Evolutionary conservation across 257 asterid genomes (phyloP), one percentile per base, ranked within the genome.

Genomic region (Solanum chmielewskii): DNA sequence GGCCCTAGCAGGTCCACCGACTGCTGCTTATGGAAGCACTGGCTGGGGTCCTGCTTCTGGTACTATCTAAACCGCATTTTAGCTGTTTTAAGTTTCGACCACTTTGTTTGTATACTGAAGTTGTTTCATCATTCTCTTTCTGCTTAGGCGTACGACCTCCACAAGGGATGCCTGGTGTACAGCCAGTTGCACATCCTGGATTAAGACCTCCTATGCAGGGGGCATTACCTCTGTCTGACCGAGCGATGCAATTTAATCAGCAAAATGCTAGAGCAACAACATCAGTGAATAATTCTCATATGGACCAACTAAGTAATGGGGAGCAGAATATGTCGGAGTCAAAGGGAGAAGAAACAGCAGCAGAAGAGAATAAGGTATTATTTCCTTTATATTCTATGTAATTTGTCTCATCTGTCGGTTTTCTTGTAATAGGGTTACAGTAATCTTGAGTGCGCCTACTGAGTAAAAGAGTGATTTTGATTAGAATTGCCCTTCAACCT

Each of bases 1-100:
- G 87, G 89, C 98, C 88, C 86, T 94, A 91, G 95, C 95, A 1
- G 99, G 99, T 87, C 98, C 98, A 44, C 98, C 98, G 47, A 81
- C 94, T 69, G 90, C 91, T 88, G 62, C 90, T 89, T 91, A 93
- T 86, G 98, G 95, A 87, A 89, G 87, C 88, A 80, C 90, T 84
- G 98, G 95, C 70, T 94, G 98, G 96, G 93, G 90, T 27, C 88
- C 90, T 86, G 59, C 93, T 87, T 66, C 96, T 90, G 98, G 98
- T 97, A 94, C 44, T 49, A 47, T 45, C 68, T 81, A 81, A 81
- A 29, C 69, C 5, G 7, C 83, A 85, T 66, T 89, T 85, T 42
- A 77, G 56, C 87, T 82, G 71, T n/a, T 73, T 77, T 52, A 89
- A 39, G 82, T 59, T 84, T 81, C 18, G 6, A 75, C 69, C 27